Evolutionary conservation across 2,329 filamentous ascomycete genomes (phyloP), one percentile per base, ranked within the genome.

Genomic region (Bipolaris gigantea): DNA sequence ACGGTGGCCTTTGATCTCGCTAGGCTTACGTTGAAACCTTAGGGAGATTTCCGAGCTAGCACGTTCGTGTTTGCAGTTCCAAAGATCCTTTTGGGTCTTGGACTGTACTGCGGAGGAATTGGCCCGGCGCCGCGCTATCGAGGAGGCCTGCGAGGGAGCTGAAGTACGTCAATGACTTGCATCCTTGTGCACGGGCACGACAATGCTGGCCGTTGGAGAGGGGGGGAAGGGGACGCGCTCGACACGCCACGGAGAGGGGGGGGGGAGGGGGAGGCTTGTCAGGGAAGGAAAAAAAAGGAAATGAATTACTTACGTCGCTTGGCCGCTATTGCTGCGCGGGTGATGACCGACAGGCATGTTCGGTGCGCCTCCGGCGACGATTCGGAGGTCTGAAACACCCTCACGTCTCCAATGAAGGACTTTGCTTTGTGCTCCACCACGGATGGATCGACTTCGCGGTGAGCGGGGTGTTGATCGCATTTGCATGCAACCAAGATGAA

Each of bases 401-500:
- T 84, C 57, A 93, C 67, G 36, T 74, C 82, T 63, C 85, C 88
- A 15, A 88, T 82, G 55, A 88, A 83, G 63, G 74, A 70, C 59
- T 76, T 79, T 35, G 89, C 89, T 60, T 83, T 79, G 44, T 83
- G 76, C 66, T 89, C 86, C 53, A 94, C 81, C 50, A 78, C 82
- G 25, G 85, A 80, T 13, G 88, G 83, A 67, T 93, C 86, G 51
- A 95, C 81, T 69, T 90, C 83, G 67, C 89, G 86, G 55, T 85
- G 79, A 53, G 84, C 82, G 58, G 87, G 84, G 43, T 88, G 86
- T 46, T 86, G 84, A 73, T 97, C 93, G 78, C 90, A 96, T 80
- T 97, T 97, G 73, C 88, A 93, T 50, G 91, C 90, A 47, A 95
- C 89, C 38, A 97, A 83, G 58, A 93, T 82, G 48, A 88, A 89